A percentile compares a stretch with the other conserved stretches of the same genome.
phyloP scores from a whole-genome alignment of 2,329 filamentous ascomycete genomes.

The Acrodontium crateriforme region DNA sequence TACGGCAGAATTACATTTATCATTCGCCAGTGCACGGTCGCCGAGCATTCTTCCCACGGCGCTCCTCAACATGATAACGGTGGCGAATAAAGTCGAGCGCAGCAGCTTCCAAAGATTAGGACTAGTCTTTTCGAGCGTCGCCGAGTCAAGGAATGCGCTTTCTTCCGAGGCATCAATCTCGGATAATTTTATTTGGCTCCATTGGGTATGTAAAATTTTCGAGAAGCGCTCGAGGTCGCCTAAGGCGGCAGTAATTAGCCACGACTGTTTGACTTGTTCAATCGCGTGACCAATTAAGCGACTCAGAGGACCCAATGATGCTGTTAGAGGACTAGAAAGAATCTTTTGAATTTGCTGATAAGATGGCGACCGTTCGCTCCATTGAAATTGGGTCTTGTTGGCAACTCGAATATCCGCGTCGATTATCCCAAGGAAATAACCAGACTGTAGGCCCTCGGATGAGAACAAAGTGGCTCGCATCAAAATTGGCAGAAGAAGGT shows the following conservation, averaged over 20 bases:
- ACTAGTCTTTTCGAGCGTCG: slow-evolving; percentile 51
- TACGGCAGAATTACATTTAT: slow-evolving; percentile 31
- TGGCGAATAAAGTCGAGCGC: slow-evolving; percentile 60
- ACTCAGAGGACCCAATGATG: slow-evolving; percentile 54
- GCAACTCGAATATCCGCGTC: slow-evolving; percentile 51
- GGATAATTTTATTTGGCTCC: slow-evolving; percentile 62
- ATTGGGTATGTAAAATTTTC: slow-evolving; percentile 52
- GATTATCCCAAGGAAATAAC: slow-evolving; percentile 59
- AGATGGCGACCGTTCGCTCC: slow-evolving; percentile 46
- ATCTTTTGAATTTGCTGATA: slow-evolving; percentile 46
- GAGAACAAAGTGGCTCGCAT: slow-evolving; percentile 55
- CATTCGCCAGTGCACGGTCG: slow-evolving; percentile 40
- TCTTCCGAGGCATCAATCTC: slow-evolving; percentile 58
- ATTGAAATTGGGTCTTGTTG: slow-evolving; percentile 43
- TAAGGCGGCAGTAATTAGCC: slow-evolving; percentile 38
- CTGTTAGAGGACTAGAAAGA: slow-evolving; percentile 46
- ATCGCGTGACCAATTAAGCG: slow-evolving; percentile 51
- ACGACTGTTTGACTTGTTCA: slow-evolving; percentile 40
- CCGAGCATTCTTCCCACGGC: slow-evolving; percentile 52
- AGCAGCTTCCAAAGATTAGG: slow-evolving; percentile 63
- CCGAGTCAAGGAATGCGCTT: slow-evolving; percentile 44
- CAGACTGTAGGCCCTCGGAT: slow-evolving; percentile 59
- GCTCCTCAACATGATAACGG: slow-evolving; percentile 61
- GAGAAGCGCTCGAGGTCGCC: slow-evolving; percentile 57
- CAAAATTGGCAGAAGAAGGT: slow-evolving; percentile 54